A percentile compares a stretch with the other conserved stretches of the same genome.
Conservation (phyloP, 495 filamentous ascomycete species). For the Talaromyces liani region DNA sequence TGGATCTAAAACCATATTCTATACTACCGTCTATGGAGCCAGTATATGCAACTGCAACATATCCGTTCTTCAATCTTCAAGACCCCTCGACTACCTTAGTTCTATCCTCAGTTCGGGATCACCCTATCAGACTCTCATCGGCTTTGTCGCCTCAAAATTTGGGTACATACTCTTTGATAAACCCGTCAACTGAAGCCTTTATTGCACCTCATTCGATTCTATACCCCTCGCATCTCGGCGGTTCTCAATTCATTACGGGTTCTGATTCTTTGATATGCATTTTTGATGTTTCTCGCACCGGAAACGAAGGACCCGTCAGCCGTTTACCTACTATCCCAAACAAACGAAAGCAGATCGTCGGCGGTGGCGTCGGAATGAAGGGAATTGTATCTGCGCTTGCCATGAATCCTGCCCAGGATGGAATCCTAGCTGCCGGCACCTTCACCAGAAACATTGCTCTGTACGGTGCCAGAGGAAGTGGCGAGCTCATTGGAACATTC, state of each 20-base stretch:
- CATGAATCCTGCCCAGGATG: slow-evolving; percentile 35
- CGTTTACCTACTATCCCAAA: slow-evolving; percentile 67
- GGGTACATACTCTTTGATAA: slow-evolving; percentile 64
- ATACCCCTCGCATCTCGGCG: slow-evolving; percentile 48
- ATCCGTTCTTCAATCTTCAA: slow-evolving; percentile 64
- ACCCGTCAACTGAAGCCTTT: slow-evolving; percentile 71
- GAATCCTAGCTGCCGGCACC: slow-evolving; percentile 75
- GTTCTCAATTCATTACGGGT: slow-evolving; percentile 62
- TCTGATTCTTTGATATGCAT: slow-evolving; percentile 63
- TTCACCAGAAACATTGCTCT: slow-evolving; percentile 69
- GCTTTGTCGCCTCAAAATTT: slow-evolving; percentile 38
- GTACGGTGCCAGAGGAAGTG: slow-evolving; percentile 62
- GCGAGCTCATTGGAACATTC: slow-evolving; percentile 63
- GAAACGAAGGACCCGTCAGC: slow-evolving; percentile 50
- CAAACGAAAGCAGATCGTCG: slow-evolving; percentile 61
- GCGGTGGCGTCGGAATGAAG: slow-evolving; percentile 71
- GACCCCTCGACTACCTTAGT: slow-evolving; percentile 60
- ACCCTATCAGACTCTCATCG: slow-evolving; percentile 69
- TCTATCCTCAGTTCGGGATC: slow-evolving; percentile 58
- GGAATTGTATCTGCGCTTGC: slow-evolving; percentile 69
- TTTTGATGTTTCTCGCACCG: slow-evolving; percentile 67
- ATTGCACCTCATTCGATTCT: slow-evolving; percentile 67
- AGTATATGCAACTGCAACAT: slow-evolving; percentile 61
- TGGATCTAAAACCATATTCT: slow-evolving; percentile 53
- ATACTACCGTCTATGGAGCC: slow-evolving; percentile 55